Evolutionary conservation across 257 asterid species (phyloP).

Genomic region (Ilex aquifolium): DNA sequence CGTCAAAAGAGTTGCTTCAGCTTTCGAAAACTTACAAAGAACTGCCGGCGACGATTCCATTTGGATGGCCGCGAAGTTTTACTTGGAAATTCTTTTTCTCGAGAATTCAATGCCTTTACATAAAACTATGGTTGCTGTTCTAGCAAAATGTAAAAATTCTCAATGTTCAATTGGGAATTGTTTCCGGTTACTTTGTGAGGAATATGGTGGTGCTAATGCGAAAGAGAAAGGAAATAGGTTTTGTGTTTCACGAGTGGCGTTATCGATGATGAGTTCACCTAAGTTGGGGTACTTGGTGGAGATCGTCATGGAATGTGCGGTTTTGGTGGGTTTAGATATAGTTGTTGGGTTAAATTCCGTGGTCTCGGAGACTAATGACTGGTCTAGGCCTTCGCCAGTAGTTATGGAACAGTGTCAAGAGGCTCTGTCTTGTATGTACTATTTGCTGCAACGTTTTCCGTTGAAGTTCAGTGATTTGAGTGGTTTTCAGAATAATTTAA

Average conservation of each 20-base stretch:
- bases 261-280: constrained; percentile 88
- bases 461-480: constrained; percentile 27
- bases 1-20: constrained; percentile 55
- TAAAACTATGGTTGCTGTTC: constrained; percentile 61
- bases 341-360: constrained; percentile 58
- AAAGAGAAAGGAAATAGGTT: constrained; percentile 52
- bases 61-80: constrained; percentile 47
- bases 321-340: constrained; percentile 68
- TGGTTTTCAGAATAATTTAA: constrained; percentile 14
- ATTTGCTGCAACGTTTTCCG: constrained; percentile 89
- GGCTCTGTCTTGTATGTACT: constrained; percentile 87
- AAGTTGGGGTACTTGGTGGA: constrained; percentile 76
- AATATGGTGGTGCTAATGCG: constrained; percentile 45
- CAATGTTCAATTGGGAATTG: constrained; percentile 43
- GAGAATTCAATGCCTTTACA: constrained; percentile 87
- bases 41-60: constrained; percentile 34
- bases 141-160: constrained; percentile 53
- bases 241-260: constrained; percentile 78
- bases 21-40: constrained; percentile 47
- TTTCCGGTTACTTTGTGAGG: constrained; percentile 58
- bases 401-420: constrained; percentile 98
- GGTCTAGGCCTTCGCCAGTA: constrained; percentile 80
- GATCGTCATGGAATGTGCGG: constrained; percentile 69
- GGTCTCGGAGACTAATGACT: constrained; percentile 47
- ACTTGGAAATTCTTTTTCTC: constrained; percentile 63